A percentile compares a stretch with the other conserved stretches of the same genome.
phyloP scores from a whole-genome alignment of 139 green algal species.

The Chlorella sp. region DNA sequence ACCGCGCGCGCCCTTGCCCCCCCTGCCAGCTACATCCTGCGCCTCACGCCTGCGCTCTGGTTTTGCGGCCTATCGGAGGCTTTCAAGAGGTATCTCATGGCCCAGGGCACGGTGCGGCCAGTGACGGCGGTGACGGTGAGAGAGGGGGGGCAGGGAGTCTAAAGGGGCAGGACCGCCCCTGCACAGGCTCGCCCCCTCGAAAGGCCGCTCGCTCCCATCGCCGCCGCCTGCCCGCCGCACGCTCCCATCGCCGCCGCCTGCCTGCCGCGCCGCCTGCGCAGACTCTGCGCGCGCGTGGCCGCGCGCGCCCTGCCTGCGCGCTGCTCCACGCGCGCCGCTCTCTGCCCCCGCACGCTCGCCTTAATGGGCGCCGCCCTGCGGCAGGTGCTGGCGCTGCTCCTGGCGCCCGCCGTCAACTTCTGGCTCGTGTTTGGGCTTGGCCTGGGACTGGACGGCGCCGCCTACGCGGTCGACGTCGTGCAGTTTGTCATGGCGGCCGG shows the following conservation, averaged over 20 bases:
- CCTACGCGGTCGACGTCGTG: conserved; percentile 44
- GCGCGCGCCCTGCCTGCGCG: background rate
- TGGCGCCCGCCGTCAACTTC: conserved; percentile 26
- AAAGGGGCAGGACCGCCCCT: background rate
- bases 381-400: conserved; percentile 6
- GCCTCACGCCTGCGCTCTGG: conserved; percentile 44
- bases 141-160: no score
- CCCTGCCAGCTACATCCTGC: no score
- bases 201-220: background rate
- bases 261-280: background rate
- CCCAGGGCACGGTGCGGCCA: no score
- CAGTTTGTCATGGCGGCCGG: conserved; percentile 46
- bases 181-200: background rate
- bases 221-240: background rate
- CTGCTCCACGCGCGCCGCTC: conserved; percentile 7
- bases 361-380: conserved; percentile 45
- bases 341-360: no score
- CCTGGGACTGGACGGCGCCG: conserved; percentile 61
- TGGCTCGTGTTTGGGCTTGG: conserved; percentile 27
- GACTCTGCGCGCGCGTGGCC: background rate
- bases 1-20: no score
- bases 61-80: conserved; percentile 40
- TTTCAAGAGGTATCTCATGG: conserved; percentile 54
- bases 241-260: background rate
- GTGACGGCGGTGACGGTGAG: no score